Evolutionary conservation across 176 grass and related monocot species (phyloP).

Genomic region (Tillandsia leiboldiana): DNA sequence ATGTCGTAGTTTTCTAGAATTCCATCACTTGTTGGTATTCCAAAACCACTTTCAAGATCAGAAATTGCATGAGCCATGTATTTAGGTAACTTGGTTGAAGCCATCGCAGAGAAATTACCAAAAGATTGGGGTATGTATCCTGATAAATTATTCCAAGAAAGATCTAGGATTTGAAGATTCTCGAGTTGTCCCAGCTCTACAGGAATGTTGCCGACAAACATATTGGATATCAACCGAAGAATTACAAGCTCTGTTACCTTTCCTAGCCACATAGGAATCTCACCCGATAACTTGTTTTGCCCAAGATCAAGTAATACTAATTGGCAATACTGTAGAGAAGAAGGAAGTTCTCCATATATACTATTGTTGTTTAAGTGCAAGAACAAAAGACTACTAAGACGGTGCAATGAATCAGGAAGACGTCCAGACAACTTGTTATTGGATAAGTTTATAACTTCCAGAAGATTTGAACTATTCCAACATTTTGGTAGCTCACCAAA

Average conservation of each 20-base stretch:
- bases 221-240: constrained; percentile 23
- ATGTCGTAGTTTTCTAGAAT: too few species aligned
- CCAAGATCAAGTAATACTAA: constrained; percentile 28
- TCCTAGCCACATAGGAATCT: constrained; percentile 35
- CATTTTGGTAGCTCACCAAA: constrained; percentile 5
- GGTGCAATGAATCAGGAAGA: not conserved
- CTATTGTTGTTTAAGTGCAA: constrained; percentile 22
- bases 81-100: not conserved
- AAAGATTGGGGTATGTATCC: constrained; percentile 19
- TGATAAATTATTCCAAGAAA: constrained; percentile 23
- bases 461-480: not conserved
- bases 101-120: constrained; percentile 21
- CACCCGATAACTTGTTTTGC: constrained; percentile 22
- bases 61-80: not conserved
- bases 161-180: constrained; percentile 23
- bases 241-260: not conserved
- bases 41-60: too few species aligned
- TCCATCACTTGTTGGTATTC: too few species aligned
- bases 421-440: not conserved
- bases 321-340: not conserved
- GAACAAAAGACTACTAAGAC: too few species aligned
- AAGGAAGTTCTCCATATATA: constrained; percentile 32
- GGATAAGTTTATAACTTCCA: not conserved
- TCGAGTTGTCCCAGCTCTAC: not conserved
- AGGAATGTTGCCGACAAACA: constrained; percentile 29